Percentiles rank a stretch among this genome's conserved stretches.
Conservation (phyloP, 1,284 basidiomycete genomes). For the Sanghuangporus sanghuang region DNA sequence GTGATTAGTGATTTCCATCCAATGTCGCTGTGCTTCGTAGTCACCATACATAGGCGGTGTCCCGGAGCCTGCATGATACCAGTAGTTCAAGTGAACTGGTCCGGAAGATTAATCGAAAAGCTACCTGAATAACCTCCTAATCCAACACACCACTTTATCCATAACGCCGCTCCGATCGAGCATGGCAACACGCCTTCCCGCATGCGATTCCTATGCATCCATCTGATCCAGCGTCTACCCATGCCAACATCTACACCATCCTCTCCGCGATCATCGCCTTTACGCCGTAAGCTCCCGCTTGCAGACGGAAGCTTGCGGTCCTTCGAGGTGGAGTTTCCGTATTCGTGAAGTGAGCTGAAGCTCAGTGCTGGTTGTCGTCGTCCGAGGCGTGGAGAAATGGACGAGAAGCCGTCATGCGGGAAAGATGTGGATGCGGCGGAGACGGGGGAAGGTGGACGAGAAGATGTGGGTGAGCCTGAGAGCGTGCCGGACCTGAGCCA, state of each 20-base stretch:
- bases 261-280: constrained; percentile 23
- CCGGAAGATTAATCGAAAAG: background rate
- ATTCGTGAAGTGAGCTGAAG: constrained; percentile 33
- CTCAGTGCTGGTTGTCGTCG: constrained; percentile 25
- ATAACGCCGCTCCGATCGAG: constrained; percentile 44
- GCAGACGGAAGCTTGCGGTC: background rate
- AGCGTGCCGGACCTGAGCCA: constrained; percentile 46
- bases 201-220: constrained; percentile 70
- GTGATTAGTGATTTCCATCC: constrained; percentile 86
- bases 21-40: constrained; percentile 91
- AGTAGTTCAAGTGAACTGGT: background rate
- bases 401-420: constrained; percentile 6
- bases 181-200: constrained; percentile 52
- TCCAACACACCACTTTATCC: constrained; percentile 65
- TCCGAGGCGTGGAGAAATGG: constrained; percentile 4
- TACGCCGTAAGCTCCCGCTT: constrained; percentile 11
- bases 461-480: constrained; percentile 36
- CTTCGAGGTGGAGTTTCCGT: constrained; percentile 23
- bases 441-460: constrained; percentile 38
- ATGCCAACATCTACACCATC: constrained; percentile 37
- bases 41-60: constrained; percentile 86
- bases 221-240: constrained; percentile 60
- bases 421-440: constrained; percentile 18
- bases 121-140: constrained; percentile 80
- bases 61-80: constrained; percentile 45